These are phyloP conservation scores for Fagopyrum tataricum DNA, from an alignment of 148 eudicot genomes.

Conservation along the genomic window DNA sequence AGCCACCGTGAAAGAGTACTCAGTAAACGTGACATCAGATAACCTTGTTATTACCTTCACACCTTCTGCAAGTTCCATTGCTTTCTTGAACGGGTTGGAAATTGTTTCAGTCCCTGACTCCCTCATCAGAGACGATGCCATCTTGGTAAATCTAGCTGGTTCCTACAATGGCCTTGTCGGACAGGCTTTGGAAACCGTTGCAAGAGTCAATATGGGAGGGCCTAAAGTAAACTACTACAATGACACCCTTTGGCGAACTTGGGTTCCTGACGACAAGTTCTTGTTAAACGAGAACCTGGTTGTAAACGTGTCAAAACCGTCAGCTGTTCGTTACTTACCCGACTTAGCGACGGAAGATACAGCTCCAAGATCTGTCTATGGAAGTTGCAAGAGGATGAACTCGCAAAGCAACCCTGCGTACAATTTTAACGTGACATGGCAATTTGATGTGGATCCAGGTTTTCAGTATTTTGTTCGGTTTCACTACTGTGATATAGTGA, in stretches of 20 bases:
- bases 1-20: conserved; percentile 50
- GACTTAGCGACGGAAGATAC: conserved; percentile 39
- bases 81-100: conserved; percentile 67
- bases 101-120: conserved; percentile 55
- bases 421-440: conserved; percentile 67
- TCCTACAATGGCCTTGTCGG: conserved; percentile 33
- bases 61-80: conserved; percentile 46
- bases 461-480: conserved; percentile 46
- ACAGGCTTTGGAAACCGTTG: conserved; percentile 51
- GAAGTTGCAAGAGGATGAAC: conserved; percentile 48
- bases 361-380: conserved; percentile 75
- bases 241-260: conserved; percentile 62
- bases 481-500: conserved; percentile 52
- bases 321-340: conserved; percentile 38
- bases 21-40: conserved; percentile 43
- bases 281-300: conserved; percentile 32
- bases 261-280: conserved; percentile 49
- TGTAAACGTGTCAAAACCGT: conserved; percentile 18
- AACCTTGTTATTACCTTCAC: conserved; percentile 40
- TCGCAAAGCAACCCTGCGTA: conserved; percentile 32
- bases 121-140: conserved; percentile 54
- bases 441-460: conserved; percentile 37
- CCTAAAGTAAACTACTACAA: conserved; percentile 35
- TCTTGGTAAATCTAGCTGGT: conserved; percentile 25
- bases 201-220: conserved; percentile 82